Evolutionary conservation across 805 yeast species (phyloP), one percentile per base, ranked within the genome.

Genomic region (Candida dajiaensis): DNA sequence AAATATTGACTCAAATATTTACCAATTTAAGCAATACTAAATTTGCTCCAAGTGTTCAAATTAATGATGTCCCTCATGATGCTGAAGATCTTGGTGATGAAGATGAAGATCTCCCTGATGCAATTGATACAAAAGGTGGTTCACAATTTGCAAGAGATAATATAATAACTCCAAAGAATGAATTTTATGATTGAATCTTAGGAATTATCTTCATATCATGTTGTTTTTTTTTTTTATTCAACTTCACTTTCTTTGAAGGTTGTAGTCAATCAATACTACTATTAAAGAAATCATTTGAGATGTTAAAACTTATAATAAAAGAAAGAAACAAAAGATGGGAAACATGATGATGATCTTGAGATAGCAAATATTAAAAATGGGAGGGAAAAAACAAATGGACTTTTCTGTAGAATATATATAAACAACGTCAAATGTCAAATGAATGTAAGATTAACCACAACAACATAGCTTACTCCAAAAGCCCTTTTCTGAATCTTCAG

Each of bases 101-200:
- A 21, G 89, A 84, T 56, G 61, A 65, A 45, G 62, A 90, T 63
- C 69, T 83, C 0, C 76, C 72, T 40, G 82, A 75, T 47, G 89
- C 95, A 15, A 81, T 79, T 51, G 97, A 90, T 56, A 86, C 94
- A n/a, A 80, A 85, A 63, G 97, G 97, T 38, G 98, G 98, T 3
- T 85, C 95, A 0, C 85, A 83, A 59, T 78, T 77, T 61, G 90
- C 90, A 18, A 76, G 92, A 50, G 98, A 90, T 63, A 80, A 78
- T 55, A 73, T 69, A 22, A 72, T 87, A 43, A 85, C 80, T 53
- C 82, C 82, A 3, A 85, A 76, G 40, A 84, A 83, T 59, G 98
- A 92, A 66, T 85, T 80, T 58, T 89, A 82, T 39, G 36, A 33
- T 33, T 33, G 11, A n/a, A n/a, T n/a, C n/a, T n/a, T n/a, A n/a